Percentiles rank a stretch among this genome's conserved stretches.
Conservation (phyloP, 371 early-diverging fungal species). For the Mortierella sp. region DNA sequence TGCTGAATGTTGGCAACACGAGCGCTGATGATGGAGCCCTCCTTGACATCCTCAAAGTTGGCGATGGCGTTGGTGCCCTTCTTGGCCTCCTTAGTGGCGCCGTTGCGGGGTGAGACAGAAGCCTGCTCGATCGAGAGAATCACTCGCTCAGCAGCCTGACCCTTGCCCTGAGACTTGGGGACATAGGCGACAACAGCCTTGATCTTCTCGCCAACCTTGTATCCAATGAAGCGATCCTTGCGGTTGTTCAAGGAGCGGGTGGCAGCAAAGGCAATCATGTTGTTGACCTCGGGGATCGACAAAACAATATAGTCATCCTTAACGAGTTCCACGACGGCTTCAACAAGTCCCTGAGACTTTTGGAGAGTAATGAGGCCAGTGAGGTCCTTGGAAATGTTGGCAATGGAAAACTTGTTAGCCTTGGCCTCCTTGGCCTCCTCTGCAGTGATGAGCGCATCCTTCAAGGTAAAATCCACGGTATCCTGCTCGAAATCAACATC, state of each 20-base stretch:
- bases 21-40: conserved; percentile 67
- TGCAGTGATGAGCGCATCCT: conserved; percentile 47
- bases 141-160: conserved; percentile 59
- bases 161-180: conserved; percentile 45
- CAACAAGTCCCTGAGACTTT: conserved; percentile 57
- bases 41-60: conserved; percentile 62
- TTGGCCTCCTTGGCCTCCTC: conserved; percentile 43
- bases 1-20: conserved; percentile 62
- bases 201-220: conserved; percentile 70
- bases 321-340: conserved; percentile 75
- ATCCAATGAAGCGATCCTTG: conserved; percentile 67
- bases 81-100: conserved; percentile 55
- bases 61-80: conserved; percentile 38
- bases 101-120: conserved; percentile 32
- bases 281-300: conserved; percentile 66
- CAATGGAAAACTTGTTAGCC: conserved; percentile 30
- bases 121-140: conserved; percentile 56
- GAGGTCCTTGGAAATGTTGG: conserved; percentile 33
- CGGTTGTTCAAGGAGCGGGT: conserved; percentile 69
- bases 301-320: conserved; percentile 84
- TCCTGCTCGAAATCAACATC: conserved; percentile 75
- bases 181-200: conserved; percentile 58
- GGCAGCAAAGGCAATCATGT: conserved; percentile 69
- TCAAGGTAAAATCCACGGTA: conserved; percentile 72
- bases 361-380: conserved; percentile 52